Conservation (phyloP, 768 basidiomycete species). For the Tulasnella sp. region DNA sequence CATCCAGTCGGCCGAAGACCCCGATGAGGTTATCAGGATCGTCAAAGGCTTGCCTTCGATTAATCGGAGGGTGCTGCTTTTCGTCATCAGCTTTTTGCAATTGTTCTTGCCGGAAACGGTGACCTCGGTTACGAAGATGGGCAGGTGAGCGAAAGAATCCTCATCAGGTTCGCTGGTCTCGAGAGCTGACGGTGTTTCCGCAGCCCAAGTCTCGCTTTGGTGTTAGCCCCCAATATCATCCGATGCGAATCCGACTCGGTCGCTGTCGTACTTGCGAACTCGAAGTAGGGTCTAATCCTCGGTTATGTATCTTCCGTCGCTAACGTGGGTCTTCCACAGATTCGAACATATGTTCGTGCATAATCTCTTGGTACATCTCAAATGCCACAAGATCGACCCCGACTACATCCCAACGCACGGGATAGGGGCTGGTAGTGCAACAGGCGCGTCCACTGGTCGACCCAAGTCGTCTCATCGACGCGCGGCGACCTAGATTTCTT, state of each 20-base stretch:
- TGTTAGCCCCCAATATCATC: conserved; percentile 88
- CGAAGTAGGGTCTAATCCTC: conserved; percentile 58
- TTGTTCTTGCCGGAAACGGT: conserved; percentile 78
- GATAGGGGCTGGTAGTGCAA: conserved; percentile 49
- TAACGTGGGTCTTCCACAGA: conserved; percentile 40
- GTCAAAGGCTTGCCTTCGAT: conserved; percentile 76
- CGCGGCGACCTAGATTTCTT: neutral
- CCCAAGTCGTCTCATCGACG: conserved; percentile 24
- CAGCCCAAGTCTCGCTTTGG: conserved; percentile 68
- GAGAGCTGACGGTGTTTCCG: conserved; percentile 29
- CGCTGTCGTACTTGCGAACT: conserved; percentile 84
- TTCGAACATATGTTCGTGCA: conserved; percentile 88
- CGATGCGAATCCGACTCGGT: conserved; percentile 85
- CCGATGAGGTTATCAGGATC: conserved; percentile 67
- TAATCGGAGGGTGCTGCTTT: conserved; percentile 80
- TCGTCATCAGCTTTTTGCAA: conserved; percentile 87
- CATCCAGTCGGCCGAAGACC: conserved; percentile 56
- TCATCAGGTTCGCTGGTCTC: neutral
- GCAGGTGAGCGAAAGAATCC: neutral
- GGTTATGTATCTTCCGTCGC: conserved; percentile 2
- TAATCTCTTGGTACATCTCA: conserved; percentile 75
- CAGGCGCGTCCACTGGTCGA: conserved; percentile 3
- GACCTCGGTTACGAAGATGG: conserved; percentile 54
- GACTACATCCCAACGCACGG: conserved; percentile 78
- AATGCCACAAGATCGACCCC: conserved; percentile 68